Conservation (phyloP, 805 yeast genomes). For the Hanseniaspora singularis region DNA sequence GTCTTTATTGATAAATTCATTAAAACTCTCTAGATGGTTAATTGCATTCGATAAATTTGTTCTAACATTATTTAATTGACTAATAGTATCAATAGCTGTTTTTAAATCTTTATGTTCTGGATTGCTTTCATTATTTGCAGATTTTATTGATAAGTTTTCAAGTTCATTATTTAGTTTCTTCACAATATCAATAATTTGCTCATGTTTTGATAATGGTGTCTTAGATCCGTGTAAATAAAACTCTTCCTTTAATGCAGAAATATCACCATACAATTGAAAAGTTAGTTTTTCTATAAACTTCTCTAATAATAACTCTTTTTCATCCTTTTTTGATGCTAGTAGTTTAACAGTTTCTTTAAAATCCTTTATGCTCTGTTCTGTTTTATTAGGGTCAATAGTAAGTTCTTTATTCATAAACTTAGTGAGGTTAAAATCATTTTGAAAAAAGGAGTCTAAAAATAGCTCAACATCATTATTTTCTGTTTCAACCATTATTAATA, state of each 20-base stretch:
- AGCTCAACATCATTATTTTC: not conserved
- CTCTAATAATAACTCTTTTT: not conserved
- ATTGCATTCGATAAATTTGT: not conserved
- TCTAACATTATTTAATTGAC: slow-evolving; percentile 2
- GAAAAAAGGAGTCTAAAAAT: slow-evolving; percentile 1
- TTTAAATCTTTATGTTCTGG: not conserved
- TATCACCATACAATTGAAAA: slow-evolving; percentile 19
- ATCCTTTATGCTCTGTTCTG: not conserved
- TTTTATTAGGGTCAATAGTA: not conserved
- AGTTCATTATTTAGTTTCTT: not conserved
- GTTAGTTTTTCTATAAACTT: slow-evolving; percentile 2
- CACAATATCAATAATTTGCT: not conserved
- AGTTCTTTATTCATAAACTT: not conserved
- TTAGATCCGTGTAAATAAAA: slow-evolving; percentile 17
- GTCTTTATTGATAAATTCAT: not conserved
- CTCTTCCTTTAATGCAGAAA: slow-evolving; percentile 21
- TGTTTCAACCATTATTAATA: not conserved
- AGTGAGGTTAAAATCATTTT: not conserved
- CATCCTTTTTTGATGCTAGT: not conserved
- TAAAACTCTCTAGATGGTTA: not conserved
- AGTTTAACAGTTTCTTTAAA: not conserved
- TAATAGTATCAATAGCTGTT: not conserved
- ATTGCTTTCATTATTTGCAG: not conserved
- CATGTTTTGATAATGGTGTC: slow-evolving; percentile 1
- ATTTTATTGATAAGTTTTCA: not conserved